Percentiles rank a stretch among this genome's conserved stretches.
phyloP scores from a whole-genome alignment of 2,329 filamentous ascomycete genomes.

The Dactylellina parvicollis region DNA sequence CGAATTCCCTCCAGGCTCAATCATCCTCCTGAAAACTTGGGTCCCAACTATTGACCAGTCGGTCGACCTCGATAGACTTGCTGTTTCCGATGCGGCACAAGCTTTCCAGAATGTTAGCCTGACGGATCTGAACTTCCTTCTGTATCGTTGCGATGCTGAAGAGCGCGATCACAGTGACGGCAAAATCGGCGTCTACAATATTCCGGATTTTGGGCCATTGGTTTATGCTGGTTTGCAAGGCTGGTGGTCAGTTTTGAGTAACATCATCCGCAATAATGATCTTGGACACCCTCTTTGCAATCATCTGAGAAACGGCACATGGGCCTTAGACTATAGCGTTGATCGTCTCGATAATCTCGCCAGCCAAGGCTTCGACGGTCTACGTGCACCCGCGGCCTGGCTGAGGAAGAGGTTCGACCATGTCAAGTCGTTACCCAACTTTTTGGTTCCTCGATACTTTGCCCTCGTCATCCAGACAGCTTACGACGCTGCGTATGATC shows the following conservation, averaged over 20 bases:
- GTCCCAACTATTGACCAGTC: conserved; percentile 71
- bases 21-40: conserved; percentile 95
- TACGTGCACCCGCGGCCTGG: conserved; percentile 78
- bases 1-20: conserved; percentile 89
- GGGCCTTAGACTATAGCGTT: conserved; percentile 89
- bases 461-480: conserved; percentile 86
- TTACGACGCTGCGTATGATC: conserved; percentile 83
- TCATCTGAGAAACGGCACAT: conserved; percentile 88
- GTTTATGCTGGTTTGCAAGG: conserved; percentile 98
- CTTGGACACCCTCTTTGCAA: conserved; percentile 93
- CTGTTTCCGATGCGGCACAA: conserved; percentile 80
- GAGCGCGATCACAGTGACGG: conserved; percentile 81
- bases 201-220: conserved; percentile 83
- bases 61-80: conserved; percentile 79
- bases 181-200: conserved; percentile 84
- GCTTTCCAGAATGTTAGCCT: conserved; percentile 80
- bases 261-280: conserved; percentile 87
- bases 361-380: conserved; percentile 70
- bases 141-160: conserved; percentile 92
- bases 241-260: conserved; percentile 92
- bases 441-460: conserved; percentile 92
- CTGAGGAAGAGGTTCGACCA: conserved; percentile 84
- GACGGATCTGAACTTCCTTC: conserved; percentile 86
- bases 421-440: conserved; percentile 84
- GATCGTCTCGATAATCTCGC: conserved; percentile 76